These are phyloP conservation scores for Ceratobasidium sp. DNA, from an alignment of 1,284 basidiomycete genomes.

Conservation along the genomic window DNA sequence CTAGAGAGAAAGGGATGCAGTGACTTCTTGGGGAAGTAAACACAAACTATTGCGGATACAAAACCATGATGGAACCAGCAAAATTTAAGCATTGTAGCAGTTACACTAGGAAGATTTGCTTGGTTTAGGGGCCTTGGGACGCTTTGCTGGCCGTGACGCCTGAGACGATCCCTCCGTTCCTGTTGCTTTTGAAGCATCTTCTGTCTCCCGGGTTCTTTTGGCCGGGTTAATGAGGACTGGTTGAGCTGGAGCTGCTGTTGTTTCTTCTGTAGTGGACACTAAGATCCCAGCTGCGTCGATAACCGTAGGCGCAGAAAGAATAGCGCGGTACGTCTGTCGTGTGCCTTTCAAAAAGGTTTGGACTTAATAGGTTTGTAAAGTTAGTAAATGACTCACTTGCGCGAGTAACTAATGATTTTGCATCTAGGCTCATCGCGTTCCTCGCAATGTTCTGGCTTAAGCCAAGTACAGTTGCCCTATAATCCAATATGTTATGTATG, in stretches of 20 bases:
- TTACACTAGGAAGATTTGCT: neutral
- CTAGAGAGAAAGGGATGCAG: neutral
- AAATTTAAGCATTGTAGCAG: neutral
- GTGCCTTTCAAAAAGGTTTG: slow-evolving; percentile 60
- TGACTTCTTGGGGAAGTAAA: no score
- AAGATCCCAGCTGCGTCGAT: slow-evolving; percentile 55
- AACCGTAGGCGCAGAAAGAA: slow-evolving; percentile 76
- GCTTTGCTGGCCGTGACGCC: slow-evolving; percentile 14
- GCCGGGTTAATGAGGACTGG: neutral
- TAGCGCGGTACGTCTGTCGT: slow-evolving; percentile 73
- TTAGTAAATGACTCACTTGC: slow-evolving; percentile 69
- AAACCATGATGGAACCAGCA: neutral
- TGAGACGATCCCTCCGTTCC: slow-evolving; percentile 1
- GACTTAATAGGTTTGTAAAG: slow-evolving; percentile 21
- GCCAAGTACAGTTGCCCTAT: slow-evolving; percentile 73
- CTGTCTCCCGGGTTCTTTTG: slow-evolving; percentile 26
- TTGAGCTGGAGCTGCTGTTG: neutral
- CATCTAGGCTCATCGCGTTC: slow-evolving; percentile 69
- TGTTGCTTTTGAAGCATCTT: neutral
- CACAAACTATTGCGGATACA: no score
- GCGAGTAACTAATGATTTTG: slow-evolving; percentile 75
- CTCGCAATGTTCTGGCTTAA: slow-evolving; percentile 75
- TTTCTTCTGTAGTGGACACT: neutral
- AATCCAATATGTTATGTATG: slow-evolving; percentile 10
- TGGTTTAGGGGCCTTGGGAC: slow-evolving; percentile 17